These are phyloP conservation scores for Solanum medicagineum DNA, from an alignment of 257 asterid genomes.

Conservation along the genomic window DNA sequence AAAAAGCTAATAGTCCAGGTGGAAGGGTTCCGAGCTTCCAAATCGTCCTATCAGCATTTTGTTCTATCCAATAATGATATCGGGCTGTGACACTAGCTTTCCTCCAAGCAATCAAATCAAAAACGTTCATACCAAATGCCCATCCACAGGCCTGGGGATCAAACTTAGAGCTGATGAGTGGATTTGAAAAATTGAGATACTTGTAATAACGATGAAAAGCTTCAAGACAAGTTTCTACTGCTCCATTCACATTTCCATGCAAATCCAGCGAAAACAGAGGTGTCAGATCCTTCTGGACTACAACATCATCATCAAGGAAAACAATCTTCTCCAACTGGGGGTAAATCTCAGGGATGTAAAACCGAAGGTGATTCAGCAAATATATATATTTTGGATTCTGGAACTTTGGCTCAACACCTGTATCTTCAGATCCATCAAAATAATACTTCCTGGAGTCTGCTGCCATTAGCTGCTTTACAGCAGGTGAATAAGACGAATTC, in stretches of 20 bases:
- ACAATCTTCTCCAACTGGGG: slow-evolving; percentile 79
- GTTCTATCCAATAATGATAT: slow-evolving; percentile 69
- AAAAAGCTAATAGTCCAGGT: slow-evolving; percentile 71
- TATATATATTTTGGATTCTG: slow-evolving; percentile 47
- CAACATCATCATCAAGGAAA: slow-evolving; percentile 76
- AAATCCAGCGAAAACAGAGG: slow-evolving; percentile 72
- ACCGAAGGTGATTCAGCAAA: slow-evolving; percentile 58
- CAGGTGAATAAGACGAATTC: slow-evolving; percentile 58
- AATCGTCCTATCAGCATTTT: slow-evolving; percentile 40
- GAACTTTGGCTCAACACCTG: slow-evolving; percentile 35
- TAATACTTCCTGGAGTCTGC: slow-evolving; percentile 21
- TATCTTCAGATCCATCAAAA: slow-evolving; percentile 27
- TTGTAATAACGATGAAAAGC: slow-evolving; percentile 69
- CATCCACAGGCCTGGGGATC: slow-evolving; percentile 94
- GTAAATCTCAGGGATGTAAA: slow-evolving; percentile 76
- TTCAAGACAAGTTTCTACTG: slow-evolving; percentile 90
- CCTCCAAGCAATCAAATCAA: slow-evolving; percentile 77
- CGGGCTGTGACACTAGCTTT: slow-evolving; percentile 52
- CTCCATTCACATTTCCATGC: slow-evolving; percentile 86
- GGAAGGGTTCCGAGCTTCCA: slow-evolving; percentile 92
- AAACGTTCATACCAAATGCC: slow-evolving; percentile 88
- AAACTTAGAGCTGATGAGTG: slow-evolving; percentile 60
- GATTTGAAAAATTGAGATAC: slow-evolving; percentile 79
- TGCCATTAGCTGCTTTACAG: slow-evolving; percentile 35
- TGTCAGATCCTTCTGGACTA: slow-evolving; percentile 76